Evolutionary conservation across 495 filamentous ascomycete species (phyloP), one percentile per base, ranked within the genome.

Genomic region (Cenococcum geophilum): DNA sequence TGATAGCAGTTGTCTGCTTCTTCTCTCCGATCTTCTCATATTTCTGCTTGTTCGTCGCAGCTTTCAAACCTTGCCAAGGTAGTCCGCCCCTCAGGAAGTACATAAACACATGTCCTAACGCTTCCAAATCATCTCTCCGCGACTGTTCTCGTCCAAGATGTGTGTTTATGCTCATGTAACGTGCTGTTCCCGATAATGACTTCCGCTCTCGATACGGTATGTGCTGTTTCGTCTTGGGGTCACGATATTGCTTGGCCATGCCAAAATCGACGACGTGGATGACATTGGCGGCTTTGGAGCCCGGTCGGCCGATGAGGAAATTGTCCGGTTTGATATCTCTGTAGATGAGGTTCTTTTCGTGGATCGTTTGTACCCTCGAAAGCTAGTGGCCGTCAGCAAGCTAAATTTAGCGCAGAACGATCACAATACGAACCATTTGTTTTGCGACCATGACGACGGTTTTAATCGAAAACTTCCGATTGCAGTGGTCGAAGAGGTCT

Each of bases 21-120:
- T 97, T 97, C 77, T 99, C 95, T 34, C 93, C 93, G 75, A 99
- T 99, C 79, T 97, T 97, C 77, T 99, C 93, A 67, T 99, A 99
- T 77, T 99, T 99, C 72, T 99, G 93, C 83, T 99, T 99, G 79
- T 99, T 99, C 61, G 93, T 99, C 18, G 95, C 95, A 73, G 93
- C 93, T 79, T 97, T 97, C 69, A 99, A 78, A 54, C 93, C 93
- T 77, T 99, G 93, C 93, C 93, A 99, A 20, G 93, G 93, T 60
- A 99, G 80, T 56, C 95, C 95, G 60, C 93, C 93, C 52, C 95
- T 80, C 63, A 99, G 78, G 78, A 99, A 99, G 78, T 99, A 99
- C 89, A 99, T 92, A 79, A 99, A 99, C 25, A 99, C 93, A 71
- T 99, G 93, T 18, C 93, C 93, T 20, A 99, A 75, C 0, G 93